Evolutionary conservation across 2,329 filamentous ascomycete genomes (phyloP), one percentile per base, ranked within the genome.

Genomic region (Nigrospora sphaerica): DNA sequence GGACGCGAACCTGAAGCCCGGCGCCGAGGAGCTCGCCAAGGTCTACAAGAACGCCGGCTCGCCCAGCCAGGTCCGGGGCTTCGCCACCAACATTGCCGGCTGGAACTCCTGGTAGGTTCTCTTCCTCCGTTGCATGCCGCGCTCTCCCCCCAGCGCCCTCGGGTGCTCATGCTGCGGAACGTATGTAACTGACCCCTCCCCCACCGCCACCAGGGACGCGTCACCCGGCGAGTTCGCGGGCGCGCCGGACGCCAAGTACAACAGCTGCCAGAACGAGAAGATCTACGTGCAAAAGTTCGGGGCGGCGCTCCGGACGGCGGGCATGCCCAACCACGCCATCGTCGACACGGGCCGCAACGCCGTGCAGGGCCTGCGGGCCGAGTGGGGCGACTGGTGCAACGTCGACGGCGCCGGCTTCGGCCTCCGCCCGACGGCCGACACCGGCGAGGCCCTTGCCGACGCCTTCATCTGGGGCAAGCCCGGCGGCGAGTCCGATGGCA

Each of bases 231-330:
- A 63, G 60, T 63, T 63, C 54, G 48, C 60, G 32, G 45, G 39
- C 10, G 55, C 56, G 32, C 53, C 65, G 12, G 76, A 58, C 47
- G 53, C 56, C 54, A 56, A 46, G 64, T 53, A 65, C 55, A 71
- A 74, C 63, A 57, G 65, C 47, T 66, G 70, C 56, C 75, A 73
- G 50, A 77, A 79, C 53, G 67, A 69, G 56, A 72, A 59, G 50
- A 75, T 73, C 60, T 88, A 80, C 64, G 67, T 75, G 23, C 57
- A 70, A 38, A 85, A 83, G 49, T 83, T 92, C 58, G 81, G 81
- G 12, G 72, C 77, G 12, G 77, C 82, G 33, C 75, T 86, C 39
- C 68, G 70, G 3, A 58, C 67, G 1, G 53, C 61, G 39, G 70
- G 70, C 46, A 72, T 67, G 59, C 56, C 59, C 18, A 66, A 63